phyloP scores from a whole-genome alignment of 2,329 filamentous ascomycete species.

The Berkeleyomyces rouxiae region DNA sequence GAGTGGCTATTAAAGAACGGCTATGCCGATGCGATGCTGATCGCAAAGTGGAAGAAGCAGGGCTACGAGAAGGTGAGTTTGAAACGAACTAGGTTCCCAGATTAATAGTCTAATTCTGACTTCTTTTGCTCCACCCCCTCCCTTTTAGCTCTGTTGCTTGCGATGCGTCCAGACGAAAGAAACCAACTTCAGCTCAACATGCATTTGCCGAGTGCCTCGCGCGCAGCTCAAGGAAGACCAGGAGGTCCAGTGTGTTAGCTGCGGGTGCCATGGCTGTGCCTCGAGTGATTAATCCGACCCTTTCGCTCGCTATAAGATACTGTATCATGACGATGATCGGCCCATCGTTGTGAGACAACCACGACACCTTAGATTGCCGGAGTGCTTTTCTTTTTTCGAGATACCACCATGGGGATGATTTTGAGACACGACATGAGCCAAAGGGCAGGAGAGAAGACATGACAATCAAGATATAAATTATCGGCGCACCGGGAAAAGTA shows the following conservation, averaged over 20 bases:
- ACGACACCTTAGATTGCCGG: not conserved
- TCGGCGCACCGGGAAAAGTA: not conserved
- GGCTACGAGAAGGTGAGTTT: conserved; percentile 80
- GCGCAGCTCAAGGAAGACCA: conserved; percentile 80
- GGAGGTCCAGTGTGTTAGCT: conserved; percentile 84
- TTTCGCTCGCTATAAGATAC: not conserved
- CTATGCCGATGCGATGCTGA: conserved; percentile 87
- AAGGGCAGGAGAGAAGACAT: not conserved
- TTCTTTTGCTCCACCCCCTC: conserved; percentile 9
- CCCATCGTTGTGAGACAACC: not conserved
- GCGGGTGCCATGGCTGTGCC: conserved; percentile 80
- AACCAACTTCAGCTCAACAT: conserved; percentile 96
- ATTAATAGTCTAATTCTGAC: not conserved
- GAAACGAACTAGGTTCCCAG: not conserved
- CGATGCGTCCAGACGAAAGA: conserved; percentile 98
- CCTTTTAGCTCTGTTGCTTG: conserved; percentile 64
- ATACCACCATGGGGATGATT: conserved; percentile 1
- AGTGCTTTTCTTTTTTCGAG: not conserved
- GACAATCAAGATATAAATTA: not conserved
- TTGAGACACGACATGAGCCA: not conserved
- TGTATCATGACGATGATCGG: not conserved
- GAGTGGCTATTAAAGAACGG: conserved; percentile 94
- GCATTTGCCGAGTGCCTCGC: conserved; percentile 87
- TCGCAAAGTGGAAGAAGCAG: conserved; percentile 99
- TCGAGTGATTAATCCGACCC: conserved; percentile 50